phyloP scores from a whole-genome alignment of 2,329 filamentous ascomycete genomes.

The Gnomoniopsis smithogilvyi region DNA sequence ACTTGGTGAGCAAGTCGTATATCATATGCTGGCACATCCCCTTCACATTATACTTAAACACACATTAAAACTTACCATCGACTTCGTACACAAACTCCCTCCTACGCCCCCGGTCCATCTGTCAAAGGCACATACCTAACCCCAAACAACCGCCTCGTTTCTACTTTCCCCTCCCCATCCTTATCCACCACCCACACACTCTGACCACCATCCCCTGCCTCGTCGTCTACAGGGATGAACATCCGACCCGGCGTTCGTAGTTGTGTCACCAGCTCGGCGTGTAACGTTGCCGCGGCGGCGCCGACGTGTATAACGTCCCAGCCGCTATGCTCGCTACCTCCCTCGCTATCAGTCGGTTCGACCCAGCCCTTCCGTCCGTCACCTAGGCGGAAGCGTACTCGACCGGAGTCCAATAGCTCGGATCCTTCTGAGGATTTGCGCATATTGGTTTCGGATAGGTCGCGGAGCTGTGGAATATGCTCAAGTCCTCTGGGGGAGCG shows the following conservation, averaged over 20 bases:
- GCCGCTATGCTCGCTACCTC: constrained; percentile 45
- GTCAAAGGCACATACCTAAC: constrained; percentile 77
- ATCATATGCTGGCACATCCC: too few species aligned
- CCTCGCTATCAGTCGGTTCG: constrained; percentile 36
- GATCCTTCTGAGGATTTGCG: constrained; percentile 56
- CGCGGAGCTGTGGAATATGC: constrained; percentile 63
- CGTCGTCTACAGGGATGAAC: constrained; percentile 72
- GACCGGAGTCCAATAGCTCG: constrained; percentile 58
- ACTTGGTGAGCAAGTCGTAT: too few species aligned
- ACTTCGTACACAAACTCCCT: too few species aligned
- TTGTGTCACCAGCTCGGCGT: constrained; percentile 71
- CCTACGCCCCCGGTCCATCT: constrained; percentile 51
- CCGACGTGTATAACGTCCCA: constrained; percentile 98
- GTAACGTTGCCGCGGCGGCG: constrained; percentile 73
- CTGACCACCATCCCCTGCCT: constrained; percentile 46
- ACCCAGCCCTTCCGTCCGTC: constrained; percentile 70
- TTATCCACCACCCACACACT: constrained; percentile 75
- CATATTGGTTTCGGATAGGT: constrained; percentile 65
- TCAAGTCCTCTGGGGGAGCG: constrained; percentile 56
- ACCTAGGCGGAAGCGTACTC: constrained; percentile 69
- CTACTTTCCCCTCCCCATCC: constrained; percentile 59
- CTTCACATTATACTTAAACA: too few species aligned
- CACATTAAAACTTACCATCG: too few species aligned
- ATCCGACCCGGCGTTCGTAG: constrained; percentile 74
- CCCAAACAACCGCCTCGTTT: constrained; percentile 60